Evolutionary conservation across 1,139 yeast genomes (phyloP), one percentile per base, ranked within the genome.

Genomic region (Suhomyces chickasaworum): DNA sequence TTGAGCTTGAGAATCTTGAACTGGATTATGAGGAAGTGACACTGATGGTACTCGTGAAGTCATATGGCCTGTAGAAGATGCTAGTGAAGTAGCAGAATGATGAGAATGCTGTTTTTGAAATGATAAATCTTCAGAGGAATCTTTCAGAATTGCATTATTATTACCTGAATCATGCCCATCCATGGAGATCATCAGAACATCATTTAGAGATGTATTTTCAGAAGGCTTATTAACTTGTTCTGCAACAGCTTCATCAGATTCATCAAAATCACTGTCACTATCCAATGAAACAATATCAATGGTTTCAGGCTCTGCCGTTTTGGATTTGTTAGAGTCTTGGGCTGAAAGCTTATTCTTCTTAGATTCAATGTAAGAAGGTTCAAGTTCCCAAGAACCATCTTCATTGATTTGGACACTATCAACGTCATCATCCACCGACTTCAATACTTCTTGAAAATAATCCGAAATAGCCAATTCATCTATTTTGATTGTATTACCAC

Each of bases 401-500:
- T 68, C 63, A 22, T 75, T 71, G 18, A 86, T 66, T 42, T 75
- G 77, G 7, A 85, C 82, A 23, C 69, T 71, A 37, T 84, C 89
- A 3, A 75, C 74, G 18, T 74, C 78, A 3, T 68, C 75, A 10
- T 61, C 58, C 0, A 81, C 78, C 4, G 59, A 53, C 1, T 67
- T 56, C 13, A 86, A 55, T 35, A 86, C 75, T 12, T 80, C 83
- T 37, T 64, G 55, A 34, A 84, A 77, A 58, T 78, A 86, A 50
- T 84, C 89, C 49, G 84, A 83, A 1, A 84, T 63, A 0, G 84
- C 79, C 47, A 86, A 61, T 51, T 81, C 82, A n/a, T 73, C 68
- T 1, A 82, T 59, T 4, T 67, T 61, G 2, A 83, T 57, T 5
- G 55, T 49, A 4, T 61, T 63, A 45, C 72, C 75, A 57, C 95